Conservation (phyloP, 352 stramenopile genomes). For the Globisporangium alternatum region DNA sequence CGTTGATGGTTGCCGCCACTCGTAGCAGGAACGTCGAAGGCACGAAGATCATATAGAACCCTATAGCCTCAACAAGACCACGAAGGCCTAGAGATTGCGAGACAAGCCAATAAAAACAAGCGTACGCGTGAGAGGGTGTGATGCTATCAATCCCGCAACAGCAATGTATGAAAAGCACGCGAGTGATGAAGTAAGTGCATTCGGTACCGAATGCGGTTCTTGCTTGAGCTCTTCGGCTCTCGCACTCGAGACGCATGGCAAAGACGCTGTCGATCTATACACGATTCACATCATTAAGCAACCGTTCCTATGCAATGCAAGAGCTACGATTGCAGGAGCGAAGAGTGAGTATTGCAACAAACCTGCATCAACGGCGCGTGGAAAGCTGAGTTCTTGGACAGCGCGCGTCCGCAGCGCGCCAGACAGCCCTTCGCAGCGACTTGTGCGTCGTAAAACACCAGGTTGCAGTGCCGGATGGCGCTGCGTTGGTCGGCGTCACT, state of each 20-base stretch:
- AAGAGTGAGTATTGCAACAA: neutral
- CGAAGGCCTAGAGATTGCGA: neutral
- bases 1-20: constrained; percentile 18
- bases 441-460: constrained; percentile 26
- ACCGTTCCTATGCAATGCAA: neutral
- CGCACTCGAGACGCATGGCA: constrained; percentile 3
- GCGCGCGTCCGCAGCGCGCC: constrained; percentile 11
- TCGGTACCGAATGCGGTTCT: neutral
- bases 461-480: constrained; percentile 16
- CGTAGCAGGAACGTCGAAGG: constrained; percentile 23
- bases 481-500: neutral
- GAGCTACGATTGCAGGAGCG: neutral
- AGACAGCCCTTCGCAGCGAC: constrained; percentile 14
- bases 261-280: constrained; percentile 13
- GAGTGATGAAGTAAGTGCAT: neutral
- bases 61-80: constrained; percentile 6
- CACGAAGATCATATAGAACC: constrained; percentile 25
- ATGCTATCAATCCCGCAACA: neutral
- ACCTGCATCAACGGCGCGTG: constrained; percentile 10
- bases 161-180: neutral
- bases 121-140: too few relatives aligned
- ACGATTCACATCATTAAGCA: neutral
- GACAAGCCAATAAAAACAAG: too few relatives aligned
- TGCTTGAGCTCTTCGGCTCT: neutral
- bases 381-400: constrained; percentile 11